phyloP scores from a whole-genome alignment of 2,329 filamentous ascomycete species.

The Penicillium sp. region DNA sequence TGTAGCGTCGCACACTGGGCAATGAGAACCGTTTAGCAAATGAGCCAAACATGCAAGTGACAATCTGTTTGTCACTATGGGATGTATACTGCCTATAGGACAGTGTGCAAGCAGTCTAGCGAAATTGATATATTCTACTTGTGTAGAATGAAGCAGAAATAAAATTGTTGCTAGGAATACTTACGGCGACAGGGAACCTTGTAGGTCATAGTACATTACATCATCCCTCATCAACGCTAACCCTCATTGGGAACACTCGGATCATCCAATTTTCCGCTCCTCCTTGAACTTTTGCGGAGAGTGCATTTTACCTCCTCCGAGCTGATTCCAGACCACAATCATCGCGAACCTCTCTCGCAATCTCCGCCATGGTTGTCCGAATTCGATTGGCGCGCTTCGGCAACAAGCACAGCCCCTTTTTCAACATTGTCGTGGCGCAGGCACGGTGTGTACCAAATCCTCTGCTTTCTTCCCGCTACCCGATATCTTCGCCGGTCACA shows the following conservation, averaged over 20 bases:
- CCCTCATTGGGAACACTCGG: constrained; percentile 18
- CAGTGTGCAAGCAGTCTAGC: background rate
- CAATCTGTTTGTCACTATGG: background rate
- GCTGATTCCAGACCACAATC: background rate
- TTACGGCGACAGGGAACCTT: background rate
- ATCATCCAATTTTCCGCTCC: constrained; percentile 27
- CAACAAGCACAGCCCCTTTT: constrained; percentile 82
- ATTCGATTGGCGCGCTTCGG: constrained; percentile 94
- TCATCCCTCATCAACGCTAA: constrained; percentile 24
- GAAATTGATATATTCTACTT: background rate
- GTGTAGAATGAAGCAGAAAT: background rate
- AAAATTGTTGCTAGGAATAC: background rate
- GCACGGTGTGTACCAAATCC: constrained; percentile 64
- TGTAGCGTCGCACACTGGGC: constrained; percentile 24
- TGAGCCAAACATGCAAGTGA: constrained; percentile 29
- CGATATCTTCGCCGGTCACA: background rate
- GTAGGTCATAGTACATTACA: constrained; percentile 20
- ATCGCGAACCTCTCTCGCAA: constrained; percentile 6
- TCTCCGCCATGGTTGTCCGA: constrained; percentile 76
- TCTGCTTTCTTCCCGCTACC: background rate
- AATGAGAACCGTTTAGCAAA: constrained; percentile 11
- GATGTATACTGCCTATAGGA: background rate
- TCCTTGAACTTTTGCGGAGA: constrained; percentile 33
- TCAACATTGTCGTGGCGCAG: constrained; percentile 96
- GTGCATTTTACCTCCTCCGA: constrained; percentile 8